Evolutionary conservation across 2,329 filamentous ascomycete species (phyloP).

Genomic region (Stemphylium vesicarium): DNA sequence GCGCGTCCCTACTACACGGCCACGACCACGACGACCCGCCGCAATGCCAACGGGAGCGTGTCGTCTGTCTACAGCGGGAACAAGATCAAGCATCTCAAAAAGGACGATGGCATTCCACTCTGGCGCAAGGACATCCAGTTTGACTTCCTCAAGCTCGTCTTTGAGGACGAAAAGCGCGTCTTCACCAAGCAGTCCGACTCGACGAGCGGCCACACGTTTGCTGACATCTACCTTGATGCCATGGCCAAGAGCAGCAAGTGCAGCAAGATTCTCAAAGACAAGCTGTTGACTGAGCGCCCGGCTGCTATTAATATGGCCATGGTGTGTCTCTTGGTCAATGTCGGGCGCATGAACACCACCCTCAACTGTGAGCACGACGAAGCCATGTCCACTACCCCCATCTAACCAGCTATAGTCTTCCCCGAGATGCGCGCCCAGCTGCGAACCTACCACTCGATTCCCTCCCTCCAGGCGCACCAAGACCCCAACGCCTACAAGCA

Average conservation of each 20-base stretch:
- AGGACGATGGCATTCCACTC: slow-evolving; percentile 84
- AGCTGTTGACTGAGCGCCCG: slow-evolving; percentile 87
- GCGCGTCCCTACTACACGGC: slow-evolving; percentile 53
- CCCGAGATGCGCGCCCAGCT: slow-evolving; percentile 98
- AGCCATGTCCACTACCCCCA: neutral
- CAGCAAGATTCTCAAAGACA: slow-evolving; percentile 97
- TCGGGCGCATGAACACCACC: slow-evolving; percentile 98
- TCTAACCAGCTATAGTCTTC: slow-evolving; percentile 70
- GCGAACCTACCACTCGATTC: slow-evolving; percentile 96
- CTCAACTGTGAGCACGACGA: slow-evolving; percentile 76
- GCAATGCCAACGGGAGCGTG: slow-evolving; percentile 69
- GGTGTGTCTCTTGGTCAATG: slow-evolving; percentile 96
- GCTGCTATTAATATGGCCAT: slow-evolving; percentile 98
- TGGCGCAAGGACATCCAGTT: slow-evolving; percentile 90
- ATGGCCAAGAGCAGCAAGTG: slow-evolving; percentile 99
- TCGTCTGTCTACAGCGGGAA: slow-evolving; percentile 72
- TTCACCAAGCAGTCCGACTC: slow-evolving; percentile 93
- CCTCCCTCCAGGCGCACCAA: slow-evolving; percentile 91
- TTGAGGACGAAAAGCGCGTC: slow-evolving; percentile 74
- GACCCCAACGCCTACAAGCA: slow-evolving; percentile 98
- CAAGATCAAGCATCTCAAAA: slow-evolving; percentile 86
- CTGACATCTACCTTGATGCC: slow-evolving; percentile 96
- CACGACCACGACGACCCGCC: slow-evolving; percentile 60
- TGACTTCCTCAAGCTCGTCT: slow-evolving; percentile 81
- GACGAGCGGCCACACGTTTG: slow-evolving; percentile 76